Conservation (phyloP, 495 filamentous ascomycete species). For the Clavariopsis aquatica region DNA sequence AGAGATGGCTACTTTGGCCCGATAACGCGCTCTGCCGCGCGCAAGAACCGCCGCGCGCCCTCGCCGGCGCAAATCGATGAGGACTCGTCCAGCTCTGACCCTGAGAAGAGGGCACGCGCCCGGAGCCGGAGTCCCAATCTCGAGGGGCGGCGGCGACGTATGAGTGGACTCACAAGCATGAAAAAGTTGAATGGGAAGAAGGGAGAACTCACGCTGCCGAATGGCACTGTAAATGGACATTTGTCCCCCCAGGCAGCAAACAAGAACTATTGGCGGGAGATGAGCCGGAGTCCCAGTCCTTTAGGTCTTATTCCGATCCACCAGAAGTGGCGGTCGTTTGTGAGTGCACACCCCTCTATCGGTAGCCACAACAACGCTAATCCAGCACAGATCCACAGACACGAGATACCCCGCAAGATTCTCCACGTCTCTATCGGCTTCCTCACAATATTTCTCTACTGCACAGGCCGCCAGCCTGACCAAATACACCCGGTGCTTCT, state of each 20-base stretch:
- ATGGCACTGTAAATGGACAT: conserved; percentile 62
- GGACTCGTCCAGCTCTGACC: conserved; percentile 38
- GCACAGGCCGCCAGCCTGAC: conserved; percentile 67
- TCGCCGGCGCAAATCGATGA: conserved; percentile 39
- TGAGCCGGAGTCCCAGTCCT: conserved; percentile 86
- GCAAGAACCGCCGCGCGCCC: conserved; percentile 30
- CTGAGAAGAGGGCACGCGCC: conserved; percentile 42
- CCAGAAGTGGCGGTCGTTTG: conserved; percentile 66
- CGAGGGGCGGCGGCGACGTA: conserved; percentile 36
- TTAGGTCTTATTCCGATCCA: conserved; percentile 96
- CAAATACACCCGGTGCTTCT: conserved; percentile 83
- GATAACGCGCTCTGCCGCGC: conserved; percentile 42
- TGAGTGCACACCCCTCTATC: conserved; percentile 41
- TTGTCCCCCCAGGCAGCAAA: conserved; percentile 63
- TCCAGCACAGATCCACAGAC: conserved; percentile 59
- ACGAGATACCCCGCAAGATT: conserved; percentile 74
- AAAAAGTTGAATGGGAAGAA: conserved; percentile 30
- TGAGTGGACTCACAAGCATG: conserved; percentile 36
- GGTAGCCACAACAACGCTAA: neutral
- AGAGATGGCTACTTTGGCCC: conserved; percentile 48
- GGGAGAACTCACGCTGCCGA: conserved; percentile 26
- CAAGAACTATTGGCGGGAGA: conserved; percentile 68
- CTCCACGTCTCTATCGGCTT: conserved; percentile 96
- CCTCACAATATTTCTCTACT: conserved; percentile 80
- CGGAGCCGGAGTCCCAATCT: conserved; percentile 42